These are phyloP conservation scores for Teratosphaeria zuluensis DNA, from an alignment of 2,329 filamentous ascomycete species.

Conservation along the genomic window DNA sequence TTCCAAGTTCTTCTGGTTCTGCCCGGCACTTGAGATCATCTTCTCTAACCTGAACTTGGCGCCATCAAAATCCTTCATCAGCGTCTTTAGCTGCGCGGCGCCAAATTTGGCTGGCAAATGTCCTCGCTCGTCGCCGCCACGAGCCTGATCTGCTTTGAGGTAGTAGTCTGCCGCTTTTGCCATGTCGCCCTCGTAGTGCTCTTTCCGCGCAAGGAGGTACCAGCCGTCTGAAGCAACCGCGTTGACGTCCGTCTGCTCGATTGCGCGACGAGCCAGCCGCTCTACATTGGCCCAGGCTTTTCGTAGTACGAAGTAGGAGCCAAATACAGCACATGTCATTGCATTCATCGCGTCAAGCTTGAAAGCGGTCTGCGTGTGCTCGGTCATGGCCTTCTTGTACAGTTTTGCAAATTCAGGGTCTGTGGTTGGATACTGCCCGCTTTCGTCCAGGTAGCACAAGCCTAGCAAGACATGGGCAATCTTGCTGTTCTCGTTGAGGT, in stretches of 20 bases:
- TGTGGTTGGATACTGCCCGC: conserved; percentile 69
- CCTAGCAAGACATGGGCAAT: conserved; percentile 83
- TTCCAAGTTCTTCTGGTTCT: conserved; percentile 72
- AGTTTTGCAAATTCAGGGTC: conserved; percentile 74
- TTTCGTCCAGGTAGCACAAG: conserved; percentile 80
- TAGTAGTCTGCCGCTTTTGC: conserved; percentile 78
- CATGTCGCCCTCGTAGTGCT: conserved; percentile 70
- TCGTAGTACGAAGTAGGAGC: conserved; percentile 76
- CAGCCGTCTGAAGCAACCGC: conserved; percentile 95
- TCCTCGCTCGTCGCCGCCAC: conserved; percentile 82
- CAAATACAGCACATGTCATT: conserved; percentile 82
- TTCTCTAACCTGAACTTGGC: conserved; percentile 92
- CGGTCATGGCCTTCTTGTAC: conserved; percentile 89
- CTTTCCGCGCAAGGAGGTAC: conserved; percentile 87
- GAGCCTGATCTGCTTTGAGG: conserved; percentile 77
- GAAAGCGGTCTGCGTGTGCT: conserved; percentile 88
- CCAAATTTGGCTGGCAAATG: conserved; percentile 94
- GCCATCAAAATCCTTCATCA: conserved; percentile 76
- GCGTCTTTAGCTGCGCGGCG: conserved; percentile 75
- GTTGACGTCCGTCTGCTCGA: conserved; percentile 92
- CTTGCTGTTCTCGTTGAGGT: conserved; percentile 76
- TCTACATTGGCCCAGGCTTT: conserved; percentile 76
- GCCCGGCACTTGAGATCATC: conserved; percentile 51
- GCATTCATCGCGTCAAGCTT: conserved; percentile 88
- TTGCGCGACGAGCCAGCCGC: conserved; percentile 79